These are phyloP conservation scores for Ploettnerulaceae sp. DNA, from an alignment of 2,329 filamentous ascomycete species.

Conservation along the genomic window DNA sequence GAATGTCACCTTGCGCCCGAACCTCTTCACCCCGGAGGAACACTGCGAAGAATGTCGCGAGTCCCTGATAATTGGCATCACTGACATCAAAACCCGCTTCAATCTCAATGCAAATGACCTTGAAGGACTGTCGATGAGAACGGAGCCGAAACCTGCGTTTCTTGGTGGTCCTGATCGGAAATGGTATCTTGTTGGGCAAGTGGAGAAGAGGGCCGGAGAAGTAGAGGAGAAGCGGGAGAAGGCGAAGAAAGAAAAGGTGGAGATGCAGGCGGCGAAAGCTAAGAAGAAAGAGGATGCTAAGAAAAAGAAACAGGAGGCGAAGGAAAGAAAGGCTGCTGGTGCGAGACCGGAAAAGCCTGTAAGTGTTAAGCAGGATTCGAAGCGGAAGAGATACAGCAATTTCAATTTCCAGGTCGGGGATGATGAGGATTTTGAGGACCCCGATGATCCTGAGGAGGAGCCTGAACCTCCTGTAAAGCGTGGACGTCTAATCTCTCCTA, in stretches of 20 bases:
- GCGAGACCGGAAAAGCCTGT: not conserved
- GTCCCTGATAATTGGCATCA: constrained; percentile 9
- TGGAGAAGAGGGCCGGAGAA: constrained; percentile 6
- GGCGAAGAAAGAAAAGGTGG: constrained; percentile 9
- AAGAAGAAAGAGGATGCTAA: constrained; percentile 8
- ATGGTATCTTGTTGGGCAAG: constrained; percentile 13
- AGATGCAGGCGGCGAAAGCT: not conserved
- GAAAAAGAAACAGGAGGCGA: not conserved
- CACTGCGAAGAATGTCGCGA: constrained; percentile 14
- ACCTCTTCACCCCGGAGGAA: constrained; percentile 13
- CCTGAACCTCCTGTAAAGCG: constrained; percentile 2
- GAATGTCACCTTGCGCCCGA: constrained; percentile 10
- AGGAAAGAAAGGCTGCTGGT: not conserved
- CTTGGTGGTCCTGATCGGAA: constrained; percentile 9
- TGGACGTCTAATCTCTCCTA: constrained; percentile 5
- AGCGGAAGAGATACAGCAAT: not conserved
- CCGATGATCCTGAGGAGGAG: not conserved
- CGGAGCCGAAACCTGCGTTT: constrained; percentile 11
- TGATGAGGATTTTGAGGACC: not conserved
- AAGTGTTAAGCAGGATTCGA: not conserved
- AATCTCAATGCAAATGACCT: constrained; percentile 15
- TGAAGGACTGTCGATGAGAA: constrained; percentile 4
- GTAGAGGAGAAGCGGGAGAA: constrained; percentile 2
- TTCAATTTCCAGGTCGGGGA: not conserved
- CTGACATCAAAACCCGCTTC: constrained; percentile 3